Evolutionary conservation across 805 yeast genomes (phyloP).

Genomic region (Tetrapisispora taiwanensis): DNA sequence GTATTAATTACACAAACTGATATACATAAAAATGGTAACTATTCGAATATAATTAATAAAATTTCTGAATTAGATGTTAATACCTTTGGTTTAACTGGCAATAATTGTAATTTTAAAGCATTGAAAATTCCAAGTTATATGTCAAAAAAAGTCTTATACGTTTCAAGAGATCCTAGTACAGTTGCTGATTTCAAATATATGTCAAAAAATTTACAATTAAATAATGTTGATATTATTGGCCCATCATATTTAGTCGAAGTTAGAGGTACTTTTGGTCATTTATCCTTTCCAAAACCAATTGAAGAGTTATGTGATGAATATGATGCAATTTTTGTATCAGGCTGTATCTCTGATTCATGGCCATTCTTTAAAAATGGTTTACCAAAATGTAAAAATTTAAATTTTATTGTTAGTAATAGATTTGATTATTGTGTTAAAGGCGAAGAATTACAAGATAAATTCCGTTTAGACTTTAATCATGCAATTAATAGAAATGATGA

Average conservation of each 20-base stretch:
- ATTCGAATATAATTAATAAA: neutral
- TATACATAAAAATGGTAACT: too few relatives aligned
- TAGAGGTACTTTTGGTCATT: neutral
- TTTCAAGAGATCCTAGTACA: constrained; percentile 7
- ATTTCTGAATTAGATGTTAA: neutral
- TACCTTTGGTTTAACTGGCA: neutral
- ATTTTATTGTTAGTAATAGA: constrained; percentile 6
- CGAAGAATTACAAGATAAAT: neutral
- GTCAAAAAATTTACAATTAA: constrained; percentile 5
- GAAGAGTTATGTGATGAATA: constrained; percentile 4
- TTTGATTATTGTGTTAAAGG: constrained; percentile 3
- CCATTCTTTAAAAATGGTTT: constrained; percentile 5
- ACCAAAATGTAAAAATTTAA: constrained; percentile 5
- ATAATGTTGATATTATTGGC: constrained; percentile 3
- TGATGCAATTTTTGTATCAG: constrained; percentile 7
- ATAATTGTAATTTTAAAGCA: neutral
- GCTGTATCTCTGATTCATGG: constrained; percentile 7
- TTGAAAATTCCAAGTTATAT: neutral
- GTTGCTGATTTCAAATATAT: constrained; percentile 6
- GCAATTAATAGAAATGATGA: constrained; percentile 6
- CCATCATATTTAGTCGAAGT: constrained; percentile 1
- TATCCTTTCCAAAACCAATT: constrained; percentile 1
- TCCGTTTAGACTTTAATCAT: constrained; percentile 4
- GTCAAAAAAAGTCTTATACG: constrained; percentile 4
- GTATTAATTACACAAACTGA: neutral